These are phyloP conservation scores for Termitomyces sp. DNA, from an alignment of 768 basidiomycete species.

Conservation along the genomic window DNA sequence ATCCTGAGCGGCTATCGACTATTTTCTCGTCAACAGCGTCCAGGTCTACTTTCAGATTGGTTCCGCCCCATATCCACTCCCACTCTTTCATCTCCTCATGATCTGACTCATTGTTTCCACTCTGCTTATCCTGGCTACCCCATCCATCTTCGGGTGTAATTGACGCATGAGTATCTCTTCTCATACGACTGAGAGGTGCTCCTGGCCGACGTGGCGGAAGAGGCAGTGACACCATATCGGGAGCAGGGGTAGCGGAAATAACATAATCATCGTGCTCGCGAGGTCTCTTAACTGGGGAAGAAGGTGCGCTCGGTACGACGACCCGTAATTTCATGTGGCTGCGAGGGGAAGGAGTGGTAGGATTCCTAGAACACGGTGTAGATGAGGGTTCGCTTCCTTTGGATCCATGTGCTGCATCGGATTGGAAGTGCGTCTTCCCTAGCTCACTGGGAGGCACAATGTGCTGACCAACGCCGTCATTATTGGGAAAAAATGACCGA, in stretches of 20 bases:
- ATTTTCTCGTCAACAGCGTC: slow-evolving; percentile 2
- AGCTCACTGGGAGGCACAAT: slow-evolving; percentile 56
- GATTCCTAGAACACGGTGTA: background rate
- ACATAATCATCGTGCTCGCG: slow-evolving; percentile 23
- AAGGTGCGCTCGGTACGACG: background rate
- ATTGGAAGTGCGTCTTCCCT: slow-evolving; percentile 26
- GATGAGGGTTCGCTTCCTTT: background rate
- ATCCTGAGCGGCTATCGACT: slow-evolving; percentile 9
- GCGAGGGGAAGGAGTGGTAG: background rate
- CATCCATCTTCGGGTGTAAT: background rate
- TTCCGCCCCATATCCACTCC: slow-evolving; percentile 7
- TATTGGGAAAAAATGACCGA: slow-evolving; percentile 8
- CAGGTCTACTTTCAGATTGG: background rate
- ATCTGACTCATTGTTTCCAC: background rate
- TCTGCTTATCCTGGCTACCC: background rate
- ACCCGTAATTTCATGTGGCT: slow-evolving; percentile 5
- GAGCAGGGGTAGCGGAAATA: slow-evolving; percentile 26
- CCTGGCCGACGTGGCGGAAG: slow-evolving; percentile 28
- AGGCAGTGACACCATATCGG: slow-evolving; percentile 31
- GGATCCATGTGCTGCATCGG: slow-evolving; percentile 4
- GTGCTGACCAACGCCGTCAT: slow-evolving; percentile 26
- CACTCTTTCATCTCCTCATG: background rate
- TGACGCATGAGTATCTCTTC: slow-evolving; percentile 3
- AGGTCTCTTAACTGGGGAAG: background rate
- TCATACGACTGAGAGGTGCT: background rate